phyloP scores from a whole-genome alignment of 2,329 filamentous ascomycete genomes.

The Lachnellula arida region DNA sequence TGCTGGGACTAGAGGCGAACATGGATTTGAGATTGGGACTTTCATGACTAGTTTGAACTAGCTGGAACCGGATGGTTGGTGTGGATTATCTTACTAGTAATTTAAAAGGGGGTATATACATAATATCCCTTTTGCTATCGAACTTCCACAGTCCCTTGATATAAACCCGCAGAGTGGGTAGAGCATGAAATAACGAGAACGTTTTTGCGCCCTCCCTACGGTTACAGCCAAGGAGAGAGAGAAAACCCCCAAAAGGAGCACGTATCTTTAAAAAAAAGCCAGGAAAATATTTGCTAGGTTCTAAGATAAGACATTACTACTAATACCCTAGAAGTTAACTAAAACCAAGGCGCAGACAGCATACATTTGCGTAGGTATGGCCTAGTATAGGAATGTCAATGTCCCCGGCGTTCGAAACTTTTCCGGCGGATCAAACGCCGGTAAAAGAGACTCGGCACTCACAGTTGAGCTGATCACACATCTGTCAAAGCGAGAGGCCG shows the following conservation, averaged over 20 bases:
- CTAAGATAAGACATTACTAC: too few relatives aligned
- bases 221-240: too few relatives aligned
- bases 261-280: too few relatives aligned
- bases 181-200: too few relatives aligned
- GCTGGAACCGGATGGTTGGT: not conserved
- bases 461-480: not conserved
- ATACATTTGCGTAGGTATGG: too few relatives aligned
- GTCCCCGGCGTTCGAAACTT: not conserved
- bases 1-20: slow-evolving; percentile 15
- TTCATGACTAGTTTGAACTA: slow-evolving; percentile 6
- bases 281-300: too few relatives aligned
- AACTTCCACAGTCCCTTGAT: not conserved
- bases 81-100: slow-evolving; percentile 1
- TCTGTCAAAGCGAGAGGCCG: not conserved
- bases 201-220: too few relatives aligned
- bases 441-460: not conserved
- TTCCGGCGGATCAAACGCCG: not conserved
- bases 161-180: not conserved
- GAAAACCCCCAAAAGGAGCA: too few relatives aligned
- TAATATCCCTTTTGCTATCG: slow-evolving; percentile 3
- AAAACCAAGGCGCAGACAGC: too few relatives aligned
- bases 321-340: too few relatives aligned
- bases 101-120: not conserved
- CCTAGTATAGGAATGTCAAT: too few relatives aligned
- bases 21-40: slow-evolving; percentile 4